Evolutionary conservation across 2,329 filamentous ascomycete genomes (phyloP), one percentile per base, ranked within the genome.

Genomic region (Exophiala oligosperma): DNA sequence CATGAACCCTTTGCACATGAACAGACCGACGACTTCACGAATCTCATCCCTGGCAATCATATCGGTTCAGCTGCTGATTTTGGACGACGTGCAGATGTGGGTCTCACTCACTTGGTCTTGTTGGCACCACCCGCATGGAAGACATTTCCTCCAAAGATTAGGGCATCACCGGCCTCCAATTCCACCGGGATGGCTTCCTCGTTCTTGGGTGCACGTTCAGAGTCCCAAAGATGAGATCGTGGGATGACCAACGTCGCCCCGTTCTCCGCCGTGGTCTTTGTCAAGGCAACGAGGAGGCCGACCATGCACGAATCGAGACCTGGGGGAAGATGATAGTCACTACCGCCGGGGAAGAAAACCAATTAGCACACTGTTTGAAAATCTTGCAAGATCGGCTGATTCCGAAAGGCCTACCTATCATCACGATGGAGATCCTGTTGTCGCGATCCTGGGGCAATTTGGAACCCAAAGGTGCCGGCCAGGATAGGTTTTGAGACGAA

Each of bases 41-140:
- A 43, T 23, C 35, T 56, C 53, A 32, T 56, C 46, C 8, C 11
- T 54, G n/a, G 21, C 14, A 37, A 46, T 32, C 2, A 28, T 38
- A 26, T 9, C 6, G 21, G n/a, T 14, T 51, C 32, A 51, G 29
- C 24, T 51, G 21, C 28, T 8, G 40, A 21, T 40, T 14, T 51
- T 2, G 21, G 4, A 68, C 7, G 6, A 51, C 32, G 32, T 35
- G 17, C 11, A 51, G 8, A 51, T 2, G 2, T 12, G 43, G 17
- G 35, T 65, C 50, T 32, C 23, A 32, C 52, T 47, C 47, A 54
- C 12, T 11, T 29, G 4, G 67, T 70, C 24, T 38, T 66, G 57
- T 69, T 71, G 54, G 24, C 60, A 0, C 68, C 64, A 9, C 69
- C 72, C 0, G 71, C 73, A 41, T 75, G 72, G 49, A 69, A 73